phyloP scores from a whole-genome alignment of 2,329 filamentous ascomycete species.

The Calonectria leucothoes region DNA sequence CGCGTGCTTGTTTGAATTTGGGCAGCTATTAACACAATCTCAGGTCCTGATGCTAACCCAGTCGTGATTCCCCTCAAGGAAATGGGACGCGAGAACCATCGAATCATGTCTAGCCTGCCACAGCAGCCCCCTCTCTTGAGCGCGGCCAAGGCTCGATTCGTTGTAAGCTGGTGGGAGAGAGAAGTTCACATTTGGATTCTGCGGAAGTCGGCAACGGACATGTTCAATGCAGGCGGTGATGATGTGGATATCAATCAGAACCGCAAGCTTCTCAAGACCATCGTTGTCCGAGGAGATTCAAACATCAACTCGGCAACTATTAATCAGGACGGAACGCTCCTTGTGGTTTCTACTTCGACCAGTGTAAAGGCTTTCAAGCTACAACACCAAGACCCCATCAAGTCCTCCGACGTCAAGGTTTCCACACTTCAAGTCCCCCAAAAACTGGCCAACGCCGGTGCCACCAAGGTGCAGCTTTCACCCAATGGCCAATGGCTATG shows the following conservation, averaged over 20 bases:
- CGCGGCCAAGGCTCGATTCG: conserved; percentile 77
- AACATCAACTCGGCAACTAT: conserved; percentile 83
- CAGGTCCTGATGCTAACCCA: conserved; percentile 87
- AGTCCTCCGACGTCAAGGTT: conserved; percentile 72
- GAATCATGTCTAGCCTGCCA: conserved; percentile 84
- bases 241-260: conserved; percentile 61
- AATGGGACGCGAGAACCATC: conserved; percentile 84
- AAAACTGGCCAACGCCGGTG: conserved; percentile 69
- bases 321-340: conserved; percentile 76
- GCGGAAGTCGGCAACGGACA: conserved; percentile 57
- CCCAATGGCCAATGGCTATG: conserved; percentile 78
- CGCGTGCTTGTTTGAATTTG: not conserved
- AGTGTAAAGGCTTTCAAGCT: conserved; percentile 84
- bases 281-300: conserved; percentile 79
- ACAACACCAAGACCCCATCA: conserved; percentile 60
- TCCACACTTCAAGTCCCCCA: conserved; percentile 75
- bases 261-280: conserved; percentile 75
- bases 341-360: conserved; percentile 80
- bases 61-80: conserved; percentile 81
- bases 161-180: conserved; percentile 93
- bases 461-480: conserved; percentile 76
- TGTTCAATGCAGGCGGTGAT: conserved; percentile 55
- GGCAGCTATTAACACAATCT: conserved; percentile 10
- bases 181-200: conserved; percentile 86
- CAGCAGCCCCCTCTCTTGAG: conserved; percentile 80